These are phyloP conservation scores for Ballota nigra DNA, from an alignment of 257 asterid species.

Conservation along the genomic window DNA sequence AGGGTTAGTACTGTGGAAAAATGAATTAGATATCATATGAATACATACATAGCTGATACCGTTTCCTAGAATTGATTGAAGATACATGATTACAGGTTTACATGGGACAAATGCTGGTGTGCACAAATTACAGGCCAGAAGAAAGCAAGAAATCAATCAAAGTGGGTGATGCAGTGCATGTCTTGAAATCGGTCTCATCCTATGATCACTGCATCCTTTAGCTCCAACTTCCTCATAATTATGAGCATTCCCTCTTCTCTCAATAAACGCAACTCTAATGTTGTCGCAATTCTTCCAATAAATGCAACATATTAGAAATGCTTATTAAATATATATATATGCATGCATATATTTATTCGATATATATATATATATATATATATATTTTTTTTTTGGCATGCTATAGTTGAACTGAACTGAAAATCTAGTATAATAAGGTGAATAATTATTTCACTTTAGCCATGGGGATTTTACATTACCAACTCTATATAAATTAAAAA, in stretches of 20 bases:
- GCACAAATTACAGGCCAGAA: constrained; percentile 30
- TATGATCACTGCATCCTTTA: constrained; percentile 25
- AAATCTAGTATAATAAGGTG: too few relatives aligned
- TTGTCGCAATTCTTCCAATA: too few relatives aligned
- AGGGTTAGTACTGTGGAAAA: constrained; percentile 21
- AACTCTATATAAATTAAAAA: background rate
- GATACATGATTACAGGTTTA: constrained; percentile 23
- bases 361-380: too few relatives aligned
- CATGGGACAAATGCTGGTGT: constrained; percentile 33
- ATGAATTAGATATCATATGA: too few relatives aligned
- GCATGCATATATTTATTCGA: too few relatives aligned
- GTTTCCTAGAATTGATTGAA: background rate
- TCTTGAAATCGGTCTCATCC: constrained; percentile 34
- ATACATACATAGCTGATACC: too few relatives aligned
- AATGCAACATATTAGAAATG: too few relatives aligned
- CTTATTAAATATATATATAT: too few relatives aligned
- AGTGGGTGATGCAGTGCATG: constrained; percentile 37
- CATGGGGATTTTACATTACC: too few relatives aligned
- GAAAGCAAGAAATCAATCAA: constrained; percentile 7
- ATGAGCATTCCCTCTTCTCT: background rate
- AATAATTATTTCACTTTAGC: too few relatives aligned
- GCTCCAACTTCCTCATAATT: constrained; percentile 15
- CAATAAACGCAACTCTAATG: background rate
- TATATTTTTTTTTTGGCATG: too few relatives aligned
- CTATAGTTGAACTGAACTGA: too few relatives aligned